Percentiles rank a stretch among this genome's conserved stretches.
Conservation (phyloP, 2,329 filamentous ascomycete species). For the Aspergillus puulaauensis region DNA sequence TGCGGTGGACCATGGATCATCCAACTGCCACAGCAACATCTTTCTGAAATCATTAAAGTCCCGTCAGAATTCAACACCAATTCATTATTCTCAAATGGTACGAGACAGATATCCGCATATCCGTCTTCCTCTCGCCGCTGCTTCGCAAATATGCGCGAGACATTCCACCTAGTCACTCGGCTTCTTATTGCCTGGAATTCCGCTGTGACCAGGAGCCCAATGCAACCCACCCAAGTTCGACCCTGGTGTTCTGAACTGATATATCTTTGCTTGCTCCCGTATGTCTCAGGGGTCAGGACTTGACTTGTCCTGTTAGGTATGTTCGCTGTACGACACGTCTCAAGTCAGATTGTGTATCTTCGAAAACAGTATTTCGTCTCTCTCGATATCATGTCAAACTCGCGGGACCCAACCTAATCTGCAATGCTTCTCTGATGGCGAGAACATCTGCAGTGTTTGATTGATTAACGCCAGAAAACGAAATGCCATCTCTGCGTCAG, state of each 20-base stretch:
- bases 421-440: neutral
- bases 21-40: neutral
- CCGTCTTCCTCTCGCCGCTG: neutral
- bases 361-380: neutral
- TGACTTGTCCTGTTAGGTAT: neutral
- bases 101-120: neutral
- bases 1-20: neutral
- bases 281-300: neutral
- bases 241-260: neutral
- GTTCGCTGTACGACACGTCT: neutral
- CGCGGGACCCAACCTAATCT: neutral
- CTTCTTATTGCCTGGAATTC: neutral
- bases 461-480: neutral
- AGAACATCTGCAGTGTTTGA: neutral
- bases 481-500: neutral
- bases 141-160: neutral
- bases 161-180: neutral
- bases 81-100: neutral
- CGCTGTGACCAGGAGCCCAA: neutral
- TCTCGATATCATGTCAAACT: neutral
- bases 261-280: neutral
- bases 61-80: neutral
- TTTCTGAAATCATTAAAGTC: neutral
- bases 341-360: neutral
- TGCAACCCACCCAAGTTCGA: neutral